Evolutionary conservation across 306 rosid species (phyloP), one percentile per base, ranked within the genome.

Genomic region (Cicer pinnatifidum): DNA sequence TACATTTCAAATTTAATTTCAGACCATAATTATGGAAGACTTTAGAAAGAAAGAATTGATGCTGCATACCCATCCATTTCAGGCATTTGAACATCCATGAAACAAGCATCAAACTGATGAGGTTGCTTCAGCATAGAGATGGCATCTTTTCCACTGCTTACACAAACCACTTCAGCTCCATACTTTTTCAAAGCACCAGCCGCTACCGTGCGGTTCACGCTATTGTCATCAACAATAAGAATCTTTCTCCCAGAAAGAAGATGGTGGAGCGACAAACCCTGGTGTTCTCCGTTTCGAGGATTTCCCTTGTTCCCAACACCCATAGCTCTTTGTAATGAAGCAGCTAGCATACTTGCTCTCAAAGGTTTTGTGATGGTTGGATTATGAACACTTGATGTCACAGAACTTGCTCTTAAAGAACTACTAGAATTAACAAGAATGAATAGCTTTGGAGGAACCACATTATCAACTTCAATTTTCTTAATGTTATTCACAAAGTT

Each of bases 41-140:
- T 20, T 6, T 35, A 50, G 46, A 28, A 73, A 72, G 47, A 54
- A 69, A 71, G 57, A n/a, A 46, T 9, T 72, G 2, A 15, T 13
- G 82, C 11, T 53, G 77, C 96, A 63, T 85, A 94, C 99, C 99
- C 99, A 20, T 94, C 96, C 95, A 94, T 94, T 80, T 85, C 96
- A 1, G 99, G 99, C 99, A 94, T 94, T 82, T 94, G 97, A 65
- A 94, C 88, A 81, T 94, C 99, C 99, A 94, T 94, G 80, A 94
- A 94, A 76, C 99, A 91, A 46, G 99, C 99, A 77, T 89, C 92
- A 60, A 91, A 94, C 47, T 75, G 72, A 80, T 94, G 96, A 72
- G 96, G 97, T 20, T 97, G 99, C 17, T 67, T 86, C 78, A 94
- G 87, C 73, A 71, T 66, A 57, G 88, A 63, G 84, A 94, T 85